Base-by-base conservation (phyloP, 352 stramenopile species). In the Phytophthora sojae region DNA sequence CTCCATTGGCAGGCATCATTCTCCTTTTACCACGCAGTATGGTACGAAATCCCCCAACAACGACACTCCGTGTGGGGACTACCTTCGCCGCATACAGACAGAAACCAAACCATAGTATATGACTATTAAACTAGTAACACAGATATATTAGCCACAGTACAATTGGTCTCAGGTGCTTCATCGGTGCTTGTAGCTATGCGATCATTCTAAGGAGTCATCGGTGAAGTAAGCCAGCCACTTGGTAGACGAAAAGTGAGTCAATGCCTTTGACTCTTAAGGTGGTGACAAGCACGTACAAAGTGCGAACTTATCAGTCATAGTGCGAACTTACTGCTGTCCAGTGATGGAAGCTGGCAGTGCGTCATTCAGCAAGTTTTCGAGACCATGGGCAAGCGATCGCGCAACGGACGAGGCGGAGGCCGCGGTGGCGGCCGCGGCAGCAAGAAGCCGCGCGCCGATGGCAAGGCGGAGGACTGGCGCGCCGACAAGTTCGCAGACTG, bases 401-500 rank as follows among this genome's bases (percentile, higher is more conserved):
- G 75, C 51, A 83, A 82, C 52, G 72, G 75, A 79, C 76, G 73
- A 70, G 63, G 75, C 26, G 67, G 70, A 35, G 61, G 69, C 4
- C 63, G 75, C 15, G 56, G 66, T n/a, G 37, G 37, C 25, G 67
- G 76, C 56, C 62, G 64, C 19, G 55, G 69, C 67, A 76, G 65
- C 67, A 91, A 93, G 80, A 93, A 93, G 77, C 73, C 61, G 35
- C 82, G 84, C 25, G 64, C 60, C 14, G 76, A 79, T n/a, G 75
- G 62, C 17, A 75, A 80, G 54, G 67, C 15, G 11, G 75, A 76
- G 9, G 61, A 78, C 23, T 75, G 73, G 65, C 70, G 73, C 17
- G 75, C 84, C 51, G 86, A 95, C 51, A 85, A 85, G 59, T 97
- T 92, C 73, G 77, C 80, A 32, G 90, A 97, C 58, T 97, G 90